phyloP scores from a whole-genome alignment of 2,329 filamentous ascomycete species.

The Monilinia fructicola region DNA sequence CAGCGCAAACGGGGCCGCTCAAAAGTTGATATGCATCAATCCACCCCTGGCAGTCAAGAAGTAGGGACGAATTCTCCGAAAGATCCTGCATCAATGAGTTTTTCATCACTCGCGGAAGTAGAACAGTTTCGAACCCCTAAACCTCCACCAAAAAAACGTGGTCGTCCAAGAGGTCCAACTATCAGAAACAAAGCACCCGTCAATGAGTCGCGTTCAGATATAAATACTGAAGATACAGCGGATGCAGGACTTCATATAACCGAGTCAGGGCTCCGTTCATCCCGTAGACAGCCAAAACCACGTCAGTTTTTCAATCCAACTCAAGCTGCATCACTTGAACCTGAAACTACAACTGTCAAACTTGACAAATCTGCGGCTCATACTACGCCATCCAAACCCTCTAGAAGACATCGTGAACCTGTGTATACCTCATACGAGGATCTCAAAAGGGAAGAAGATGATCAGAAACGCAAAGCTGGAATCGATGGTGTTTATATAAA shows the following conservation, averaged over 20 bases:
- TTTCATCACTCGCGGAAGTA: conserved; percentile 14
- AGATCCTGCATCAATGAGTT: neutral
- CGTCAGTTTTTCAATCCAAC: conserved; percentile 9
- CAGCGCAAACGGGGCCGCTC: conserved; percentile 6
- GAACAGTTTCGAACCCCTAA: conserved; percentile 13
- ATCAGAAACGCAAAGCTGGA: conserved; percentile 26
- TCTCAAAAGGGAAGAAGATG: conserved; percentile 21
- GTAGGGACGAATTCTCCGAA: neutral
- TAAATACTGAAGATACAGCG: neutral
- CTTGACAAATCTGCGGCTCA: neutral
- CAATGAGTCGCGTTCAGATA: neutral
- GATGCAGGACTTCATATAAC: conserved; percentile 16
- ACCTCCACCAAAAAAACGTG: conserved; percentile 15
- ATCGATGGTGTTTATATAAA: conserved; percentile 28
- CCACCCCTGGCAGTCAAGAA: neutral
- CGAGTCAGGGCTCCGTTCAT: conserved; percentile 19
- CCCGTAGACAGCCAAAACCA: conserved; percentile 21
- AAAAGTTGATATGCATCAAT: neutral
- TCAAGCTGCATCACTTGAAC: conserved; percentile 1
- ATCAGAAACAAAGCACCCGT: conserved; percentile 2
- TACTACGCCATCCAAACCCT: neutral
- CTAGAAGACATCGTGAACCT: conserved; percentile 5
- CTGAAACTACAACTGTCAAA: neutral
- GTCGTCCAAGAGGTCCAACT: conserved; percentile 19
- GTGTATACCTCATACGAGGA: conserved; percentile 25